Evolutionary conservation across 2,329 filamentous ascomycete genomes (phyloP).

Genomic region (Neurospora sp.): DNA sequence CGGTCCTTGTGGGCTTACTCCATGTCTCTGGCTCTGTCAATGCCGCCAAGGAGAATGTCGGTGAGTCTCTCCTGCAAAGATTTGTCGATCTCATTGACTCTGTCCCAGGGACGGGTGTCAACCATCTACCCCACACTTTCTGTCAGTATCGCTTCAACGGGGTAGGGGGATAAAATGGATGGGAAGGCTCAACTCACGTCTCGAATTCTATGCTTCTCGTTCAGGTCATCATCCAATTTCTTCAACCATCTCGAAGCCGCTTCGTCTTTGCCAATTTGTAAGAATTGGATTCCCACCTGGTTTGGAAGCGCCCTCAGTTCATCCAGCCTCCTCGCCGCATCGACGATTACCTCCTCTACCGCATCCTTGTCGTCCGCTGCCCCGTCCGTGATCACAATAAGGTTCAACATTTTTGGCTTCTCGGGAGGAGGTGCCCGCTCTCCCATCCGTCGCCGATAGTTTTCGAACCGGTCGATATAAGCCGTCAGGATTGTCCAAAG

Average conservation of each 20-base stretch:
- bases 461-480: conserved; percentile 6
- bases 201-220: conserved; percentile 5
- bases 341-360: conserved; percentile 7
- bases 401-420: conserved; percentile 8
- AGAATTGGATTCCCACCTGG: conserved; percentile 9
- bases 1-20: background rate
- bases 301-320: conserved; percentile 3
- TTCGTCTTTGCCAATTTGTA: conserved; percentile 10
- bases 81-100: conserved; percentile 3
- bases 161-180: background rate
- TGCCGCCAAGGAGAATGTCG: conserved; percentile 5
- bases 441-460: background rate
- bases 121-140: conserved; percentile 3
- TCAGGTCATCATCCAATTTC: conserved; percentile 7
- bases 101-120: conserved; percentile 9
- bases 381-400: conserved; percentile 9
- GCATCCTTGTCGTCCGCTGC: conserved; percentile 9
- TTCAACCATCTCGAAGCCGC: conserved; percentile 7
- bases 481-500: conserved; percentile 5
- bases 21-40: background rate
- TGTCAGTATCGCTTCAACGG: background rate
- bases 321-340: conserved; percentile 7
- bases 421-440: background rate
- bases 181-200: conserved; percentile 3
- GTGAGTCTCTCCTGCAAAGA: conserved; percentile 4